These are phyloP conservation scores for Botryotinia narcissicola DNA, from an alignment of 2,329 filamentous ascomycete genomes.

Conservation along the genomic window DNA sequence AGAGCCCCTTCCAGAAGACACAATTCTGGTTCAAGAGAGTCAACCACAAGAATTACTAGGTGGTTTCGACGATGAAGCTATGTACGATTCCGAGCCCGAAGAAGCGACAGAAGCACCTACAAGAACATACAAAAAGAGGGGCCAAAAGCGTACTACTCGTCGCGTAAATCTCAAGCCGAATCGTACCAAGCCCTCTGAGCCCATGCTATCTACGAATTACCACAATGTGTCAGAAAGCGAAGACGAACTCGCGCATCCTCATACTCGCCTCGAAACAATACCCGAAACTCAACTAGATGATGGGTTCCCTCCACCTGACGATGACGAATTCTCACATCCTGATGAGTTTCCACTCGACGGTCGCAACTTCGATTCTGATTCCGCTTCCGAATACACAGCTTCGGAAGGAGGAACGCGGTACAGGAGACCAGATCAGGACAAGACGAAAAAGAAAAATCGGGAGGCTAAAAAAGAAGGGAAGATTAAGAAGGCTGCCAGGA, in stretches of 20 bases:
- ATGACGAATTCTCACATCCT: conserved; percentile 2
- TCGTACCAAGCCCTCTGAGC: conserved; percentile 46
- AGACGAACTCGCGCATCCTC: conserved; percentile 37
- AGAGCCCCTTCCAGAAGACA: conserved; percentile 35
- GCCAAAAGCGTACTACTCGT: conserved; percentile 74
- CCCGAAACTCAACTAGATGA: conserved; percentile 33
- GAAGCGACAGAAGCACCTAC: conserved; percentile 39
- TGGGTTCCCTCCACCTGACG: neutral
- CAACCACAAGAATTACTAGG: conserved; percentile 47
- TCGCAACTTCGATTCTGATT: conserved; percentile 38
- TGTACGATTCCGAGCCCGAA: conserved; percentile 55
- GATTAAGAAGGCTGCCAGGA: conserved; percentile 54
- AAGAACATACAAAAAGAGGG: conserved; percentile 76
- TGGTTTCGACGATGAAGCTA: conserved; percentile 61
- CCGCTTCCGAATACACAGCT: conserved; percentile 38
- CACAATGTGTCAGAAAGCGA: conserved; percentile 40
- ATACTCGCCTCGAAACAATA: conserved; percentile 22
- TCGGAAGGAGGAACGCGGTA: conserved; percentile 40
- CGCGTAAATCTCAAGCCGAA: conserved; percentile 62
- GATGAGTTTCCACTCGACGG: conserved; percentile 27
- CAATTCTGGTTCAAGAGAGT: conserved; percentile 46
- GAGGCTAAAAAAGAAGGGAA: conserved; percentile 39
- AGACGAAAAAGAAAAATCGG: conserved; percentile 26
- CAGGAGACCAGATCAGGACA: conserved; percentile 35
- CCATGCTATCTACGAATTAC: conserved; percentile 35